Evolutionary conservation across 2,329 filamentous ascomycete genomes (phyloP).

Genomic region (Onygena corvina): DNA sequence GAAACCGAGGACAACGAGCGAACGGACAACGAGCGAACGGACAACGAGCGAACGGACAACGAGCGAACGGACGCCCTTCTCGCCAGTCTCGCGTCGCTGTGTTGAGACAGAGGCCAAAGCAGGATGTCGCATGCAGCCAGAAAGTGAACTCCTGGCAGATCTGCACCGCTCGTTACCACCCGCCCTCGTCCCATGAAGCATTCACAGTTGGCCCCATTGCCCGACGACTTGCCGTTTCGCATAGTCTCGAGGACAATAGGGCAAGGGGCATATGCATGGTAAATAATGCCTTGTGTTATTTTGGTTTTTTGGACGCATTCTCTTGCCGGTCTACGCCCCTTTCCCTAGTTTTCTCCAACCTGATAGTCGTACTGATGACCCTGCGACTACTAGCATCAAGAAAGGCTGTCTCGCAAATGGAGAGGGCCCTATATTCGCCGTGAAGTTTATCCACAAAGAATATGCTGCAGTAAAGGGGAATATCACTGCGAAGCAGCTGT

Average conservation of each 20-base stretch:
- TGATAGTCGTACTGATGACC: constrained; percentile 1
- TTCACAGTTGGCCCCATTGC: constrained; percentile 82
- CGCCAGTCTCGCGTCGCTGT: too few species aligned
- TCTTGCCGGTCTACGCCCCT: background rate
- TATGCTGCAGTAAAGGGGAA: constrained; percentile 84
- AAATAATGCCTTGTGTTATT: constrained; percentile 20
- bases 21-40: too few species aligned
- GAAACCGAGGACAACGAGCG: too few species aligned
- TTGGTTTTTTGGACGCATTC: background rate
- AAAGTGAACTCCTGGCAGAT: too few species aligned
- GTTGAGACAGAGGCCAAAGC: background rate
- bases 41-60: too few species aligned
- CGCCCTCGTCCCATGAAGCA: constrained; percentile 41
- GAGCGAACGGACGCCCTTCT: too few species aligned
- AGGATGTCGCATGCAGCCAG: background rate
- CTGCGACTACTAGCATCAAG: constrained; percentile 55
- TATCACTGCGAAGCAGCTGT: constrained; percentile 76
- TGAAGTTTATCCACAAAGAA: constrained; percentile 97
- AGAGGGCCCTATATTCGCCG: constrained; percentile 70
- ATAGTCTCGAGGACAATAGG: constrained; percentile 95
- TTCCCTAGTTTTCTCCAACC: background rate
- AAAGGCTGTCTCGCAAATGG: constrained; percentile 69
- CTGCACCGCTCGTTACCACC: background rate
- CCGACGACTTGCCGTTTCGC: constrained; percentile 73
- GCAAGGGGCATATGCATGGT: constrained; percentile 95